Evolutionary conservation across 148 eudicot species (phyloP).

Genomic region (Spergularia marina): DNA sequence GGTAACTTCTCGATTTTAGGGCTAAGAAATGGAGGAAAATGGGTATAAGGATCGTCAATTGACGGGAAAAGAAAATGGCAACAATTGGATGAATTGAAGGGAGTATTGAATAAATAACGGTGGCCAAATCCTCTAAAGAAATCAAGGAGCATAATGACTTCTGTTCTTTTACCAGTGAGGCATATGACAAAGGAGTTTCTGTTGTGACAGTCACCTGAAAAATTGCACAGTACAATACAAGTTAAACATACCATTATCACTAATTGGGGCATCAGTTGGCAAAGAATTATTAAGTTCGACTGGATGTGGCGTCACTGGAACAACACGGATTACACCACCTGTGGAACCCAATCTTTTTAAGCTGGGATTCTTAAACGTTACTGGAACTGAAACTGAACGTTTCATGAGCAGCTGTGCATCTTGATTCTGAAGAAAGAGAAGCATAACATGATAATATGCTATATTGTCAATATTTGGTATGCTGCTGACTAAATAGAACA

Average conservation of each 20-base stretch:
- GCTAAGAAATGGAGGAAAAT: too few relatives aligned
- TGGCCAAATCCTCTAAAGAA: neutral
- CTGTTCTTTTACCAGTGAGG: neutral
- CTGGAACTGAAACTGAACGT: slow-evolving; percentile 36
- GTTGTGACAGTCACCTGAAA: neutral
- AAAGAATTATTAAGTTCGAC: slow-evolving; percentile 8
- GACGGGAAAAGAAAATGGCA: neutral
- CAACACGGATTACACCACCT: slow-evolving; percentile 33
- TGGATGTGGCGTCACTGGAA: slow-evolving; percentile 29
- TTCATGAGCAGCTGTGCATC: slow-evolving; percentile 31
- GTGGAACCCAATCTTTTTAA: slow-evolving; percentile 31
- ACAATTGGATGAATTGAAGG: too few relatives aligned
- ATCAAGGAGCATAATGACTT: neutral
- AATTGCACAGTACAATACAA: neutral
- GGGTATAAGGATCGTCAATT: too few relatives aligned
- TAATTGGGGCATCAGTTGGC: slow-evolving; percentile 16
- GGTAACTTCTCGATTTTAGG: too few relatives aligned
- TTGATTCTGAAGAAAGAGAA: slow-evolving; percentile 26
- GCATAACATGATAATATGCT: neutral
- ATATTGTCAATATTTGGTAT: neutral
- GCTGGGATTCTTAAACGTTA: slow-evolving; percentile 33
- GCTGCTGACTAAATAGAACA: neutral
- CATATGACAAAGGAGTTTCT: neutral
- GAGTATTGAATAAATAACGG: neutral
- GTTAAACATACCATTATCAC: slow-evolving; percentile 27